These are phyloP conservation scores for Mrakia frigida DNA, from an alignment of 768 basidiomycete genomes.

Conservation along the genomic window DNA sequence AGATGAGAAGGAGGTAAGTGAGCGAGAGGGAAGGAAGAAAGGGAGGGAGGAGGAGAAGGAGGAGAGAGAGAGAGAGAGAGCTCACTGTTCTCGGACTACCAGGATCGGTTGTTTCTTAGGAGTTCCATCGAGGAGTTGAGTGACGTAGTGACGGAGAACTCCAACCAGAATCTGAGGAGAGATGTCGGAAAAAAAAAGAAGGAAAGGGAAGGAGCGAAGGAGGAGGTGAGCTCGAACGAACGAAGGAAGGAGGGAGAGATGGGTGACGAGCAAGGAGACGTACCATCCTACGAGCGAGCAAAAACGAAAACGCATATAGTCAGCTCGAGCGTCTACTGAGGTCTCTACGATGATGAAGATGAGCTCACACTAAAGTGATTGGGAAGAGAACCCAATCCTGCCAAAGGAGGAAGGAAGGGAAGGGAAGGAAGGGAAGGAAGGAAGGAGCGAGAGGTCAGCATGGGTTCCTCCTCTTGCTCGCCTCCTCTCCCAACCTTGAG, in stretches of 20 bases:
- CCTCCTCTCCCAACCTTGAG: slow-evolving; percentile 42
- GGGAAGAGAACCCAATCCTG: slow-evolving; percentile 69
- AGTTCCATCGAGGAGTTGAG: slow-evolving; percentile 70
- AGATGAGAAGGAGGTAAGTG: too few relatives aligned
- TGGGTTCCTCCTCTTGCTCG: background rate
- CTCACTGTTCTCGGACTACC: slow-evolving; percentile 89
- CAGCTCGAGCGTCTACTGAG: background rate
- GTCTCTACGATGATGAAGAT: background rate
- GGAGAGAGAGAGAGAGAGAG: slow-evolving; percentile 15
- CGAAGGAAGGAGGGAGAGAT: slow-evolving; percentile 4
- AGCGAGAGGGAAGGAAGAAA: slow-evolving; percentile 15
- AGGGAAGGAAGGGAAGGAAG: too few relatives aligned
- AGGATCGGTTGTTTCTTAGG: slow-evolving; percentile 74
- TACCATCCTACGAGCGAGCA: slow-evolving; percentile 14
- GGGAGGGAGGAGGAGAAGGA: slow-evolving; percentile 29
- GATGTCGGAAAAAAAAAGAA: too few relatives aligned
- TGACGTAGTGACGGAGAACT: slow-evolving; percentile 84
- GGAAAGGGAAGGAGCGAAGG: background rate
- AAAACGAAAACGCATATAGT: background rate
- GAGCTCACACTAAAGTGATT: slow-evolving; percentile 81
- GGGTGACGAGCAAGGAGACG: slow-evolving; percentile 15
- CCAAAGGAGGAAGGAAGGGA: background rate
- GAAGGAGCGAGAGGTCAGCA: background rate
- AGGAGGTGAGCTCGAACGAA: background rate
- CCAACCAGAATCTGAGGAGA: slow-evolving; percentile 75